Evolutionary conservation across 805 yeast genomes (phyloP).

Genomic region (Martiniozyma abietophila): DNA sequence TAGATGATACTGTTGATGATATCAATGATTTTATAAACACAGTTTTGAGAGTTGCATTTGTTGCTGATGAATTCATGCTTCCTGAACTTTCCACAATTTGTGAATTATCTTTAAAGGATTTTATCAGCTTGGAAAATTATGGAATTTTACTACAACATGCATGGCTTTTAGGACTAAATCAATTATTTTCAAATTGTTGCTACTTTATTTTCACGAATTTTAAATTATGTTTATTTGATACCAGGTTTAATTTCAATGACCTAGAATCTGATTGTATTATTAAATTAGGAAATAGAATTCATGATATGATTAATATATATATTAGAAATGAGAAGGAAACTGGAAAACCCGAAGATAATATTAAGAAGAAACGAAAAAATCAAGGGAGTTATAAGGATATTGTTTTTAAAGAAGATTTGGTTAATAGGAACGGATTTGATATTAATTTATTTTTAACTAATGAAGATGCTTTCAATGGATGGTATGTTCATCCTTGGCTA

Average conservation of each 20-base stretch:
- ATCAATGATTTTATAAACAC: slow-evolving; percentile 38
- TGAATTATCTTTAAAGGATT: slow-evolving; percentile 50
- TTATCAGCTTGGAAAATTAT: slow-evolving; percentile 52
- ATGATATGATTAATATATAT: slow-evolving; percentile 24
- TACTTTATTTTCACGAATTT: slow-evolving; percentile 63
- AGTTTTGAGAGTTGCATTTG: slow-evolving; percentile 48
- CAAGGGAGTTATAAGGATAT: background rate
- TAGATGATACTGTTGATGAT: slow-evolving; percentile 15
- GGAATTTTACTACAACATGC: slow-evolving; percentile 47
- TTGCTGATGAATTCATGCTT: slow-evolving; percentile 55
- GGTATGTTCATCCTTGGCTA: slow-evolving; percentile 29
- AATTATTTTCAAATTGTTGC: slow-evolving; percentile 50
- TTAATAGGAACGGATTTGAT: slow-evolving; percentile 18
- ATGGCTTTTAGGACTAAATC: slow-evolving; percentile 37
- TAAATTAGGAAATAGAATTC: slow-evolving; percentile 6
- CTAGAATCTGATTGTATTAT: slow-evolving; percentile 6
- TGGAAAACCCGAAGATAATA: no score
- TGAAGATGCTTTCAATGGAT: slow-evolving; percentile 29
- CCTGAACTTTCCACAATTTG: slow-evolving; percentile 50
- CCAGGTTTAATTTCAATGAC: slow-evolving; percentile 17
- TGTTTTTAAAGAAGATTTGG: slow-evolving; percentile 6
- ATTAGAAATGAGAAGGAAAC: slow-evolving; percentile 12
- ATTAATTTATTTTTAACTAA: slow-evolving; percentile 29
- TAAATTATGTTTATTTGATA: slow-evolving; percentile 48
- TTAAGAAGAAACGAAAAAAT: slow-evolving; percentile 29